Conservation (phyloP, 2,329 filamentous ascomycete genomes). For the Ophiostoma quercus region DNA sequence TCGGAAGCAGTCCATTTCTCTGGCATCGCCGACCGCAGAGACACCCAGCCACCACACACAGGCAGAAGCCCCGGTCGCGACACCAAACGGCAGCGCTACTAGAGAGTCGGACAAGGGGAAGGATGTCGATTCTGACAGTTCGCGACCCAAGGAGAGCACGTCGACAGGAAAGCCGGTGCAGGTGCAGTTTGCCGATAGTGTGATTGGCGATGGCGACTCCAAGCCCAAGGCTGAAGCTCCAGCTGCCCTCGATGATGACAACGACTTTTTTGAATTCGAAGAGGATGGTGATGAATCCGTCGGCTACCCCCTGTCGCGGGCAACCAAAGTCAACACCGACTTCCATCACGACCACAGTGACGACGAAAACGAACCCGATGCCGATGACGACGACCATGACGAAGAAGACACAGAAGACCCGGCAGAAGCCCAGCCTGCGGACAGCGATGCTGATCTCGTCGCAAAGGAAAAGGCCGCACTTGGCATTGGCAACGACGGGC, state of each 20-base stretch:
- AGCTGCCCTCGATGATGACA: constrained; percentile 19
- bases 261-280: constrained; percentile 30
- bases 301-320: constrained; percentile 26
- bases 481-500: constrained; percentile 18
- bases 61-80: neutral
- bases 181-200: constrained; percentile 10
- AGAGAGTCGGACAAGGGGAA: neutral
- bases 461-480: constrained; percentile 16
- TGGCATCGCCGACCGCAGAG: neutral
- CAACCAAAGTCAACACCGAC: constrained; percentile 9
- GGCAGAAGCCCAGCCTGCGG: constrained; percentile 25
- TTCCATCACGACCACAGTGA: constrained; percentile 17
- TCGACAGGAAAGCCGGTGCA: neutral
- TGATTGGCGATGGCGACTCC: neutral
- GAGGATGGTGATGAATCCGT: constrained; percentile 31
- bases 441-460: constrained; percentile 11
- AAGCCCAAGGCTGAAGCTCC: neutral
- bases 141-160: neutral
- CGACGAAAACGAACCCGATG: neutral
- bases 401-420: neutral
- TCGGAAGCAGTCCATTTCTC: constrained; percentile 8
- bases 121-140: neutral
- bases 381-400: neutral
- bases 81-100: neutral
- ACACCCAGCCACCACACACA: neutral